Base-by-base conservation (phyloP, 2,329 filamentous ascomycete species). In the Orbilia oligospora region DNA sequence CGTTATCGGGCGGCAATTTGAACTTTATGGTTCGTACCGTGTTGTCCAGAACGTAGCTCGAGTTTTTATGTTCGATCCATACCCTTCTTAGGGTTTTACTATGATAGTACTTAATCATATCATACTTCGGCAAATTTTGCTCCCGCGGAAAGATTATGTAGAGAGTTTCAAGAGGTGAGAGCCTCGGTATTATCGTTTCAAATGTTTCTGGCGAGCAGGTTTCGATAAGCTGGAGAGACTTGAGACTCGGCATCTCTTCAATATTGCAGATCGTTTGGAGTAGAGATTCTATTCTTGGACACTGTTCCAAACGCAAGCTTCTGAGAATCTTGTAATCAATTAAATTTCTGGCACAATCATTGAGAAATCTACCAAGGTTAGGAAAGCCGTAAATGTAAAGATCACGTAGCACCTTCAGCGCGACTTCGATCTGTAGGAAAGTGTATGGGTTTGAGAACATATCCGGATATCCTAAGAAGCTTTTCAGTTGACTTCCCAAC, bases 191-290 rank as follows among this genome's bases (percentile, higher is more conserved):
- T 53, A 73, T 68, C 5, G 61, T 73, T 44, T 73, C 70, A 53
- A 73, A 73, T 6, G 61, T 67, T 18, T 73, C 70, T 2, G 70
- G 70, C 8, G 70, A 67, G 20, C 70, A 73, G 8, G 70, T 73
- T 27, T 73, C 61, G 18, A 73, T 51, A 10, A 73, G 51, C 36
- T 73, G 70, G 3, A 73, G 38, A 8, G 70, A 73, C 20, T 73
- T 73, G 30, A 73, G 61, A n/a, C 68, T 73, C 9, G 70, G 70
- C 70, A 73, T 73, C 4, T 36, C 61, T 16, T 67, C 70, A 4
- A 55, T 46, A 12, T 67, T 68, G 41, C 61, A 73, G 46, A 67
- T 49, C 16, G 70, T 73, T n/a, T 73, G 70, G 0, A 73, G 63
- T 0, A 73, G 20, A 2, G 70, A 61, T 44, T 73, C 70, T 20